These are phyloP conservation scores for Ostreobium quekettii DNA, from an alignment of 139 green algal species.

Conservation along the genomic window DNA sequence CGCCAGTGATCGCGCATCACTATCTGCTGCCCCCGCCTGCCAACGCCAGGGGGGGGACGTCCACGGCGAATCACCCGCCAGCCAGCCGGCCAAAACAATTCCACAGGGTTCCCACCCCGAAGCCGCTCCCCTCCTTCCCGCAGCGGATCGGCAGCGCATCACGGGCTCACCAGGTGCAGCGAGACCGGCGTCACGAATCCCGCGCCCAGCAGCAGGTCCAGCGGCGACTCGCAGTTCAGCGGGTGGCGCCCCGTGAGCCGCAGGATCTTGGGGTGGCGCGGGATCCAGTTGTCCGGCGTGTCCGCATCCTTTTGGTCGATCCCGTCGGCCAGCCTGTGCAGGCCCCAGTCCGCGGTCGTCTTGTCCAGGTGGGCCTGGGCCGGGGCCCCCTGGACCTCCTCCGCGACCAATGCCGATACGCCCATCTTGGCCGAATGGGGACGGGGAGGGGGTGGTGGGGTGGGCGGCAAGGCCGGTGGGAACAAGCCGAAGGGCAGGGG, in stretches of 20 bases:
- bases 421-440: no score
- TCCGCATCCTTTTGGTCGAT: constrained; percentile 53
- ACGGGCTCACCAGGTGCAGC: constrained; percentile 50
- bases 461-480: no score
- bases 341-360: constrained; percentile 1
- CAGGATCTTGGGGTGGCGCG: constrained; percentile 73
- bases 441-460: no score
- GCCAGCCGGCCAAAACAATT: not conserved
- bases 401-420: no score
- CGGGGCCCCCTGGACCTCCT: no score
- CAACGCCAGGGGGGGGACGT: not conserved
- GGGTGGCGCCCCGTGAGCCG: constrained; percentile 89
- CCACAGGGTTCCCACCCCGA: not conserved
- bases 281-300: constrained; percentile 75
- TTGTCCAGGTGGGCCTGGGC: constrained; percentile 3
- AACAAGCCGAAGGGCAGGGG: no score
- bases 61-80: not conserved
- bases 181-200: constrained; percentile 76
- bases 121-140: not conserved
- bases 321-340: constrained; percentile 26
- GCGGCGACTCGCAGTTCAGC: constrained; percentile 90
- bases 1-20: not conserved
- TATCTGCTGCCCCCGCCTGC: not conserved
- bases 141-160: no score
- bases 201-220: constrained; percentile 55